phyloP scores from a whole-genome alignment of 2,329 filamentous ascomycete species.

The Calonectria multiphialidica region DNA sequence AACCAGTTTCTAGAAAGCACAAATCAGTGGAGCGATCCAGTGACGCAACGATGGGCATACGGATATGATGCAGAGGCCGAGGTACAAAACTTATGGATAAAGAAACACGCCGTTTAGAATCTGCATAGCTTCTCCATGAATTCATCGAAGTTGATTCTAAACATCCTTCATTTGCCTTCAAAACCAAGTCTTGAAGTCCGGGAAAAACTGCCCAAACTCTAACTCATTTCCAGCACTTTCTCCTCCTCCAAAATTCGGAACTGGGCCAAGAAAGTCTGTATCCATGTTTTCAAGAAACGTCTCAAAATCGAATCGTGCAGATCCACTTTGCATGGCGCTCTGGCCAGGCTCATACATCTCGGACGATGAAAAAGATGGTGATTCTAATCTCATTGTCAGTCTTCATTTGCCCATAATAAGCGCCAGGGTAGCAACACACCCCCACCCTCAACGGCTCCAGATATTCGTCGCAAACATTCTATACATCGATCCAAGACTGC shows the following conservation, averaged over 20 bases:
- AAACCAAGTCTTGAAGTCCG: slow-evolving; percentile 23
- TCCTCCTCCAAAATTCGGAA: background rate
- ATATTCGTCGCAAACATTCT: slow-evolving; percentile 8
- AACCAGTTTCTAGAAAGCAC: slow-evolving; percentile 52
- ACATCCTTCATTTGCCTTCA: no score
- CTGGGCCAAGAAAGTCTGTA: background rate
- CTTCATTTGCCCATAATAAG: background rate
- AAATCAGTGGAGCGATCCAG: slow-evolving; percentile 62
- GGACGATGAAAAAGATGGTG: background rate
- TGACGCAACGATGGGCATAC: slow-evolving; percentile 61
- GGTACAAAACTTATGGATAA: slow-evolving; percentile 34
- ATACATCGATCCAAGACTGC: slow-evolving; percentile 9
- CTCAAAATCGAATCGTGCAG: background rate
- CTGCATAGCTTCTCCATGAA: background rate
- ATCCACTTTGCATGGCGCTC: background rate
- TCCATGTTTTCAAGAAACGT: background rate
- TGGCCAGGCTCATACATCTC: background rate
- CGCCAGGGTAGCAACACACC: background rate
- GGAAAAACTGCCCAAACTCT: slow-evolving; percentile 19
- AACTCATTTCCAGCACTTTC: slow-evolving; percentile 12
- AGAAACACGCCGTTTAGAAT: background rate
- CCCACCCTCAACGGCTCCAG: background rate
- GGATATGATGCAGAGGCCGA: slow-evolving; percentile 59
- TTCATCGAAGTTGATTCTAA: no score
- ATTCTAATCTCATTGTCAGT: background rate